phyloP scores from a whole-genome alignment of 2,329 filamentous ascomycete genomes.

The Diaporthe sp. region DNA sequence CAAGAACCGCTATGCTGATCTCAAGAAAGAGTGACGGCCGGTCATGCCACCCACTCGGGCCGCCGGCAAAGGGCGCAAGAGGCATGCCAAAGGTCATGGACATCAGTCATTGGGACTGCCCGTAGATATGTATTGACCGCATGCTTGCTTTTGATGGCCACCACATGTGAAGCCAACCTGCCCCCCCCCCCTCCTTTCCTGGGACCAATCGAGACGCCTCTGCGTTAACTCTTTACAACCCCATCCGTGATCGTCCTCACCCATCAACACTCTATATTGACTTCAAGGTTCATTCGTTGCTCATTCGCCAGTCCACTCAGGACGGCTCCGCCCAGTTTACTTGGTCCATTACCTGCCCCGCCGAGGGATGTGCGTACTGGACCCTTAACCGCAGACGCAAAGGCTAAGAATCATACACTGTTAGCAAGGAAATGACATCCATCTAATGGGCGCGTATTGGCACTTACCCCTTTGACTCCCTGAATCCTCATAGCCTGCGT shows the following conservation, averaged over 20 bases:
- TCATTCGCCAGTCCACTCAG: constrained; percentile 43
- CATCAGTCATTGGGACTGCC: neutral
- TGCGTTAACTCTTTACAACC: constrained; percentile 16
- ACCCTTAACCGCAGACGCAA: constrained; percentile 90
- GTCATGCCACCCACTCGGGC: neutral
- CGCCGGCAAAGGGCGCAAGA: neutral
- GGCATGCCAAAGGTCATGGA: constrained; percentile 11
- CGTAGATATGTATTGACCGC: constrained; percentile 31
- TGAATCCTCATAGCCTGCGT: constrained; percentile 92
- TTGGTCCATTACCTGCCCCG: constrained; percentile 85
- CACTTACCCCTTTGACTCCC: constrained; percentile 89
- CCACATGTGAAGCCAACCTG: constrained; percentile 8
- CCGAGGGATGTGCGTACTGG: constrained; percentile 79
- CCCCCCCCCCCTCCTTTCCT: neutral
- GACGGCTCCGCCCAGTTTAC: constrained; percentile 95
- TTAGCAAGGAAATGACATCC: constrained; percentile 12
- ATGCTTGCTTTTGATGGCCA: constrained; percentile 33
- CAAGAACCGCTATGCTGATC: neutral
- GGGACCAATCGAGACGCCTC: constrained; percentile 19
- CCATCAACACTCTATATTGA: constrained; percentile 27
- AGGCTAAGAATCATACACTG: constrained; percentile 64
- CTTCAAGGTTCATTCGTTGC: constrained; percentile 4
- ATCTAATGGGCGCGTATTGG: constrained; percentile 16
- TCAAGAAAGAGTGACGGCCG: neutral
- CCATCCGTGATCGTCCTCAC: constrained; percentile 11